phyloP scores from a whole-genome alignment of 148 eudicot genomes.

The Chenopodium quinoa region DNA sequence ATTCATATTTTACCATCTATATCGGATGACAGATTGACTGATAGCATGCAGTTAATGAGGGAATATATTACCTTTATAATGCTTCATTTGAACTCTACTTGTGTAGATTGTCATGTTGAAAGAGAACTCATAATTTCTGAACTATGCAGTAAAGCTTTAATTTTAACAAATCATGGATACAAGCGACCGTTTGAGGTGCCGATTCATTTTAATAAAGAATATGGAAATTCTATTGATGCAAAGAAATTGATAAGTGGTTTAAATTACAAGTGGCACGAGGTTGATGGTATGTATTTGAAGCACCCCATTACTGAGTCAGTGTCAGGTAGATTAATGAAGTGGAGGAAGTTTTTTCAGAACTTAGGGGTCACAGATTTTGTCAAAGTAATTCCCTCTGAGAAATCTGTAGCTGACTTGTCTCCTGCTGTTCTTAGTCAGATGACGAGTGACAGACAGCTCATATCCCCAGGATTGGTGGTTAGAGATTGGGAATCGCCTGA shows the following conservation, averaged over 20 bases:
- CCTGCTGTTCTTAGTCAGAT: slow-evolving; percentile 33
- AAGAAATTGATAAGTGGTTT: slow-evolving; percentile 49
- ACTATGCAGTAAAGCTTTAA: slow-evolving; percentile 53
- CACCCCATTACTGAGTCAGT: slow-evolving; percentile 56
- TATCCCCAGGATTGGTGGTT: slow-evolving; percentile 41
- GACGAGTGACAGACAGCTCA: slow-evolving; percentile 31
- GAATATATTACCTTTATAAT: slow-evolving; percentile 74
- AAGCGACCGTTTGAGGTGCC: slow-evolving; percentile 54
- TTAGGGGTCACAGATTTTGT: slow-evolving; percentile 86
- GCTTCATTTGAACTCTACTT: slow-evolving; percentile 78
- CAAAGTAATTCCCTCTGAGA: slow-evolving; percentile 54
- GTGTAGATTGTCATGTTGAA: slow-evolving; percentile 59
- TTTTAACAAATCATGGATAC: slow-evolving; percentile 79
- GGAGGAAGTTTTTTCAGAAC: slow-evolving; percentile 74
- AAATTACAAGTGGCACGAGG: slow-evolving; percentile 72
- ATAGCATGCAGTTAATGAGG: slow-evolving; percentile 41
- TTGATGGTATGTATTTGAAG: slow-evolving; percentile 56
- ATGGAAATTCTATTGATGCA: slow-evolving; percentile 61
- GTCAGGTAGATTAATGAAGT: slow-evolving; percentile 50
- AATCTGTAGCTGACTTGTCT: slow-evolving; percentile 46
- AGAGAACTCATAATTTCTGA: slow-evolving; percentile 60
- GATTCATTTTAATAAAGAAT: slow-evolving; percentile 68
- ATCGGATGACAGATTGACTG: slow-evolving; percentile 35
- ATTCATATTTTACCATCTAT: slow-evolving; percentile 73
- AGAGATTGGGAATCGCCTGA: slow-evolving; percentile 93